Conservation (phyloP, 2,329 filamentous ascomycete species). For the Sclerotinia glacialis region DNA sequence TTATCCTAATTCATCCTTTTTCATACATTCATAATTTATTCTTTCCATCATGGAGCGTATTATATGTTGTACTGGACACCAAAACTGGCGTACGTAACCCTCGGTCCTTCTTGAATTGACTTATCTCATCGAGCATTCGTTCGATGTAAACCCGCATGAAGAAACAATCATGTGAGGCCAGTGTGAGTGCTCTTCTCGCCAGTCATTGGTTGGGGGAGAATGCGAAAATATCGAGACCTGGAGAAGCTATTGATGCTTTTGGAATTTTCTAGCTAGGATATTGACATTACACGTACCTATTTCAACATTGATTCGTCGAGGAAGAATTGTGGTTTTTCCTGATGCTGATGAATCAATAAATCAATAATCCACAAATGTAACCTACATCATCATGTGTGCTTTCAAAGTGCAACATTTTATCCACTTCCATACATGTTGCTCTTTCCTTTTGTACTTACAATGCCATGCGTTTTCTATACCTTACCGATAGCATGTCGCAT, state of each 20-base stretch:
- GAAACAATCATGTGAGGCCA: conserved; percentile 37
- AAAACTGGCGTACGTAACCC: conserved; percentile 17
- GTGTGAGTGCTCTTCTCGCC: conserved; percentile 32
- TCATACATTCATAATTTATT: background rate
- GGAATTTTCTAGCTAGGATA: conserved; percentile 2
- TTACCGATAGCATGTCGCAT: conserved; percentile 5
- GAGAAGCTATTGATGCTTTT: conserved; percentile 15
- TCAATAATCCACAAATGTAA: conserved; percentile 19
- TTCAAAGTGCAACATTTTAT: conserved; percentile 5
- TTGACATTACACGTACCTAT: conserved; percentile 8
- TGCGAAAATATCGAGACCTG: background rate
- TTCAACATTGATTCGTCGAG: conserved; percentile 7
- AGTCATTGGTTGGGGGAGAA: conserved; percentile 29
- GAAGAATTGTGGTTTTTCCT: background rate
- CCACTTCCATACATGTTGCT: conserved; percentile 15
- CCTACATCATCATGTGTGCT: conserved; percentile 21
- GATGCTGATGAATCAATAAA: conserved; percentile 15
- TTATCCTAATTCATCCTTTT: conserved; percentile 2
- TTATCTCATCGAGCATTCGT: conserved; percentile 24
- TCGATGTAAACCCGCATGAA: conserved; percentile 35
- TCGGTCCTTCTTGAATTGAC: conserved; percentile 30
- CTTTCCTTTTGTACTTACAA: conserved; percentile 3
- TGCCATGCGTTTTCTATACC: conserved; percentile 15
- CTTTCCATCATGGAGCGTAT: conserved; percentile 5
- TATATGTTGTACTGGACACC: conserved; percentile 12